Base-by-base conservation (phyloP, 352 stramenopile species). In the Peronosclerospora sorghi region DNA sequence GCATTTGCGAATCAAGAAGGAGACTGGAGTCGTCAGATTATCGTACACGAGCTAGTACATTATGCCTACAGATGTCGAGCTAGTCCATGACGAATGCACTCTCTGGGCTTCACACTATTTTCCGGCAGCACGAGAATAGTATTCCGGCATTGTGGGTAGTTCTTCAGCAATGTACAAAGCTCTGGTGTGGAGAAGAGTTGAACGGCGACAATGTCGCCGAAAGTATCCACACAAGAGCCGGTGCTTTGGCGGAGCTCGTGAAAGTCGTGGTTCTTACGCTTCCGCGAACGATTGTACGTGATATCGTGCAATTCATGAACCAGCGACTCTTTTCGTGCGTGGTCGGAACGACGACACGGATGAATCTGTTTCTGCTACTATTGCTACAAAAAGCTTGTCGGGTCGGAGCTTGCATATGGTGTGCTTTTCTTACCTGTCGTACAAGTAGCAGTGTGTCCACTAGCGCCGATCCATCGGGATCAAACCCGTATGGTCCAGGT, bases 121-220 rank as follows among this genome's bases (percentile, higher is more conserved):
- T 48, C 32, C 42, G 44, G 34, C 29, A 45, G n/a, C 46, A 34
- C 13, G 35, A 32, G 2, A 50, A 48, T 36, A 27, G 27, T 21
- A 43, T 53, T 36, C 35, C 37, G 7, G 41, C 48, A 21, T 21
- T 68, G 14, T 86, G 72, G 74, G 41, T 56, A 21, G 44, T 82
- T 30, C 23, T 87, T 17, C 55, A 73, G 21, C 60, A 75, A 27
- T 87, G 74, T 29, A 83, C 72, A 1, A 68, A 54, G 27, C 48
- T 68, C 19, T 85, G 72, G 35, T 85, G 69, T 32, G 69, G 72
- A 24, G 76, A 65, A 18, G 49, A 61, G n/a, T n/a, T n/a, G n/a
- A n/a, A n/a, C n/a, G n/a, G n/a, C n/a, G n/a, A n/a, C 46, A 30
- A 13, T 8, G 8, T 32, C 26, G 6, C n/a, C n/a, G 39, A 43